Percentiles rank a stretch among this genome's conserved stretches.
phyloP scores from a whole-genome alignment of 176 grass and related monocot species.

The Carex kokanica region DNA sequence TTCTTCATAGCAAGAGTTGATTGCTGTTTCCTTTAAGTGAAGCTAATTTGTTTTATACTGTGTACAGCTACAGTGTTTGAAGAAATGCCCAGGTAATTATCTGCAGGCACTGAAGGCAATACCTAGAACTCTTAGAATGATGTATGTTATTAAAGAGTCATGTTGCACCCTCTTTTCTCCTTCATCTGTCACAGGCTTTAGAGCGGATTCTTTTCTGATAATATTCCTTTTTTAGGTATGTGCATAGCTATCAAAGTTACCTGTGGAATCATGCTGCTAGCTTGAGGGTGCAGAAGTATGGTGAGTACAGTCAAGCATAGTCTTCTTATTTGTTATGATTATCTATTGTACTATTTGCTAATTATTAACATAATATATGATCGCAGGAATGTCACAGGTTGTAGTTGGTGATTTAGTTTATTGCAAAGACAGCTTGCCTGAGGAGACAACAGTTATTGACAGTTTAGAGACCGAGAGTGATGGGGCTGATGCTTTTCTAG shows the following conservation, averaged over 20 bases:
- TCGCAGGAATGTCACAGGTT: slow-evolving; percentile 77
- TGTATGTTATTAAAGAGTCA: slow-evolving; percentile 51
- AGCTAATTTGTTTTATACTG: slow-evolving; percentile 14
- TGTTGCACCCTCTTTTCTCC: slow-evolving; percentile 18
- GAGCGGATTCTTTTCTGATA: slow-evolving; percentile 17
- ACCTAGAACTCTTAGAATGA: slow-evolving; percentile 96
- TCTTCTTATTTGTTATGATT: slow-evolving; percentile 25
- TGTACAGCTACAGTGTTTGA: slow-evolving; percentile 89
- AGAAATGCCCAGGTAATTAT: slow-evolving; percentile 94
- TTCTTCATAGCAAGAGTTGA: background rate
- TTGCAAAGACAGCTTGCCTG: slow-evolving; percentile 55
- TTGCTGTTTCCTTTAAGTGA: slow-evolving; percentile 19
- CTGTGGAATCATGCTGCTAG: slow-evolving; percentile 98
- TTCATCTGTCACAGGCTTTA: slow-evolving; percentile 7
- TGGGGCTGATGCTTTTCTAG: slow-evolving; percentile 42
- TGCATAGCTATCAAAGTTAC: slow-evolving; percentile 98
- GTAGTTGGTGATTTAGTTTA: slow-evolving; percentile 83
- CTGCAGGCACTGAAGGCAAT: slow-evolving; percentile 93
- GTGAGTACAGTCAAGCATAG: slow-evolving; percentile 47
- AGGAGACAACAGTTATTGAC: slow-evolving; percentile 37
- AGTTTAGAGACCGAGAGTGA: slow-evolving; percentile 45
- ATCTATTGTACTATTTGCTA: slow-evolving; percentile 27
- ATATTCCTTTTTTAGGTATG: slow-evolving; percentile 61
- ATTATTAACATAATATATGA: slow-evolving; percentile 22
- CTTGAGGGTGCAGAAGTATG: slow-evolving; percentile 90